phyloP scores from a whole-genome alignment of 345 rosid species.

The Eucalyptus victrix region DNA sequence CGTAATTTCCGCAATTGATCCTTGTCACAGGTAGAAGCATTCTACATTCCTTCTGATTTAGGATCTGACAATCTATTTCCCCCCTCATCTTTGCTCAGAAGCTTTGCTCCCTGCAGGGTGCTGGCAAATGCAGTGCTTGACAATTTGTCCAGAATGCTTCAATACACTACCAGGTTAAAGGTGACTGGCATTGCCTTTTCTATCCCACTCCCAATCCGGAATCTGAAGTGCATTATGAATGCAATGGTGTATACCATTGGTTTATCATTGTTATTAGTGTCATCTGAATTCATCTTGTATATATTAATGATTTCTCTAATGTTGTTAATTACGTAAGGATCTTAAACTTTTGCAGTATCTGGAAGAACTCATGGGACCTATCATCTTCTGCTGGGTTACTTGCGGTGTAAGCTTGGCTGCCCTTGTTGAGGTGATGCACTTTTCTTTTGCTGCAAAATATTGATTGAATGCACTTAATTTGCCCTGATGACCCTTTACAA shows the following conservation, averaged over 20 bases:
- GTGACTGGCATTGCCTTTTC: constrained; percentile 15
- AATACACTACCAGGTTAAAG: constrained; percentile 66
- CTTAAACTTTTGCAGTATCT: constrained; percentile 48
- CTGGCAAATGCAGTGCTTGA: constrained; percentile 52
- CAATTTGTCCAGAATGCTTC: constrained; percentile 65
- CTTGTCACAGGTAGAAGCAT: constrained; percentile 58
- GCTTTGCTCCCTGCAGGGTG: constrained; percentile 46
- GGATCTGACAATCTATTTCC: not conserved
- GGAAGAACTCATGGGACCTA: constrained; percentile 73
- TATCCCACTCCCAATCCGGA: not conserved
- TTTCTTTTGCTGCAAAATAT: not conserved
- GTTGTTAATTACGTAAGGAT: not conserved
- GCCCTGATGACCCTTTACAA: not conserved
- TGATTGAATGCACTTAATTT: not conserved
- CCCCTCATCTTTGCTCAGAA: not conserved
- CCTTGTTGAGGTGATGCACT: constrained; percentile 70
- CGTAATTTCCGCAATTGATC: constrained; percentile 69
- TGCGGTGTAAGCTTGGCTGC: constrained; percentile 84
- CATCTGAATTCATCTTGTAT: not conserved
- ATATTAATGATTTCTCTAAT: not conserved
- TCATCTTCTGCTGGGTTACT: constrained; percentile 79
- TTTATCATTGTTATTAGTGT: not conserved
- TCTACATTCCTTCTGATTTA: not conserved
- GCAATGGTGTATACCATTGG: not conserved
- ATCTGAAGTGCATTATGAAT: not conserved